phyloP scores from a whole-genome alignment of 1,284 basidiomycete genomes.

The Puccinia horiana region DNA sequence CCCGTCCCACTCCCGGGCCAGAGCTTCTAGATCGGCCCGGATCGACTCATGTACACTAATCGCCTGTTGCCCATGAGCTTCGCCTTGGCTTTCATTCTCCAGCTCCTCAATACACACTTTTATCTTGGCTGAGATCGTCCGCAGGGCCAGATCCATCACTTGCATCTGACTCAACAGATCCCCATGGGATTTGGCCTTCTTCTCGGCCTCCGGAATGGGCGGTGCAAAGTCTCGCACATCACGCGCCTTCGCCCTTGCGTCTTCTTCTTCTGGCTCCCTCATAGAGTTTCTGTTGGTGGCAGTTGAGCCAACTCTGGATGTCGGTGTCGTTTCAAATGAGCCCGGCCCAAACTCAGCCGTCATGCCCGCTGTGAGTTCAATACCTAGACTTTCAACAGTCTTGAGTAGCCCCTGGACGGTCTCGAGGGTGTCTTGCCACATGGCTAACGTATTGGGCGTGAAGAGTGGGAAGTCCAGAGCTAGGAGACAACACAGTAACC shows the following conservation, averaged over 20 bases:
- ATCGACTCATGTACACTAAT: slow-evolving; percentile 38
- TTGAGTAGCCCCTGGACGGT: slow-evolving; percentile 9
- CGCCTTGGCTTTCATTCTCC: background rate
- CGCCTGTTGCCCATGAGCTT: slow-evolving; percentile 2
- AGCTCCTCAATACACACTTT: slow-evolving; percentile 32
- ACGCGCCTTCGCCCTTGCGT: background rate
- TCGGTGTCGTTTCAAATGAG: slow-evolving; percentile 17
- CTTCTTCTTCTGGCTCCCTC: background rate
- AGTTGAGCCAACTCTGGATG: background rate
- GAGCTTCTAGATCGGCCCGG: slow-evolving; percentile 15
- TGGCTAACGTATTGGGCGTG: background rate
- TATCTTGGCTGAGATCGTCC: slow-evolving; percentile 34
- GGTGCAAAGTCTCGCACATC: slow-evolving; percentile 22
- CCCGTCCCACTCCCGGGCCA: slow-evolving; percentile 37
- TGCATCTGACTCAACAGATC: slow-evolving; percentile 24
- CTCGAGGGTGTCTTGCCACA: slow-evolving; percentile 26
- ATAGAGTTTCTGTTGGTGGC: background rate
- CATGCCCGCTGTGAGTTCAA: slow-evolving; percentile 37
- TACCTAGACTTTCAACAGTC: slow-evolving; percentile 4
- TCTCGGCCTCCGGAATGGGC: background rate
- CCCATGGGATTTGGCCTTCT: background rate
- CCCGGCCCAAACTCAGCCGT: slow-evolving; percentile 42
- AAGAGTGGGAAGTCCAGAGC: slow-evolving; percentile 33
- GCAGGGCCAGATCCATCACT: slow-evolving; percentile 9
- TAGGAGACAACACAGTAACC: slow-evolving; percentile 35